These are phyloP conservation scores for Phylloporus sp. DNA, from an alignment of 1,284 basidiomycete species.

Conservation along the genomic window DNA sequence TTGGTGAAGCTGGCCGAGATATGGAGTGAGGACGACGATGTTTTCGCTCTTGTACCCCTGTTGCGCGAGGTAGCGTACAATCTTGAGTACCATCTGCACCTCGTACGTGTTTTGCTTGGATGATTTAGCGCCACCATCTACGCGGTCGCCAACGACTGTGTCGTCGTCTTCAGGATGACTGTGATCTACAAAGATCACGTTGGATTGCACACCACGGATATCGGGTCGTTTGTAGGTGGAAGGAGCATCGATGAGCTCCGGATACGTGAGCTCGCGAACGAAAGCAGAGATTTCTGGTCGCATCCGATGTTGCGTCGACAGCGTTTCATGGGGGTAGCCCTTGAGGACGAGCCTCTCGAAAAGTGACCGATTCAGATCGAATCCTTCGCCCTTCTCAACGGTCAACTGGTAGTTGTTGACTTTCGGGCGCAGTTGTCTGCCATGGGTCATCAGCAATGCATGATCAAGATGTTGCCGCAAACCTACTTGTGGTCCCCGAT, in stretches of 20 bases:
- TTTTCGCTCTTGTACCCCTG: conserved; percentile 65
- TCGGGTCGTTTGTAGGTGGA: conserved; percentile 50
- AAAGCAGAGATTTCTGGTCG: conserved; percentile 65
- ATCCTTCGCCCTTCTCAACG: conserved; percentile 65
- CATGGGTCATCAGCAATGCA: neutral
- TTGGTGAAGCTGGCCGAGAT: conserved; percentile 61
- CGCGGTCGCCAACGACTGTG: conserved; percentile 41
- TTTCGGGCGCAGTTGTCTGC: conserved; percentile 69
- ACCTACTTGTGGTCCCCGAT: conserved; percentile 68
- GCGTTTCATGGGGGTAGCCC: conserved; percentile 59
- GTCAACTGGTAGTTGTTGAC: conserved; percentile 66
- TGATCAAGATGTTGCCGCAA: neutral
- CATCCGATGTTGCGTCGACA: conserved; percentile 66
- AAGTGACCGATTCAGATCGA: conserved; percentile 62
- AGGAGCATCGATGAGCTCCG: conserved; percentile 57
- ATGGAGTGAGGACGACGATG: conserved; percentile 66
- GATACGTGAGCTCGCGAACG: conserved; percentile 63
- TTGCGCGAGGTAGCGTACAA: conserved; percentile 64
- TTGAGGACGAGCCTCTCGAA: conserved; percentile 66
- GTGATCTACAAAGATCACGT: conserved; percentile 64
- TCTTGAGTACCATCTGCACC: conserved; percentile 62
- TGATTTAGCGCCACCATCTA: conserved; percentile 47
- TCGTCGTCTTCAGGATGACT: conserved; percentile 54
- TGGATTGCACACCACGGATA: conserved; percentile 55
- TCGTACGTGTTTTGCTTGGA: conserved; percentile 65